Evolutionary conservation across 208 protist species (phyloP), one percentile per base, ranked within the genome.

Genomic region (Angomonas ambiguus): DNA sequence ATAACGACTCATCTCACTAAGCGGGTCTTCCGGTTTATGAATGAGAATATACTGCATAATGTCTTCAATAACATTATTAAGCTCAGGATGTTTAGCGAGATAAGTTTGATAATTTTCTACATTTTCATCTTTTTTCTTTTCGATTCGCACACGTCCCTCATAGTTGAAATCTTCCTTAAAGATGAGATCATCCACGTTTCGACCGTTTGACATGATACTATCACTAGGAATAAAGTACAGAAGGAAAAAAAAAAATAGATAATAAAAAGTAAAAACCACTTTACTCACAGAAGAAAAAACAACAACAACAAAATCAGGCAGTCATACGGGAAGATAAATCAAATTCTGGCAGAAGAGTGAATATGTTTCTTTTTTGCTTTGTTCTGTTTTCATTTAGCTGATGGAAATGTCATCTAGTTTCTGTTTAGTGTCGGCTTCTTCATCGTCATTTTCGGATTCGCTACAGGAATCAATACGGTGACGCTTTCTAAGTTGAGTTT

Each of bases 91-190:
- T 0, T 61, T 55, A 2, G 67, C 59, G 8, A 93, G 74, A 67
- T 93, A 93, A 20, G 49, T 24, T 18, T 66, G 59, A 59, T 90
- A 85, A 32, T 58, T 41, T 5, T 32, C 62, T 30, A 24, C 61
- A 5, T 85, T 61, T 45, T 87, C 68, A 27, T 80, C 71, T 55
- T 84, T 79, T 53, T 67, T 71, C 68, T 88, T 83, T 64, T 93
- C 87, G 42, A 83, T 79, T 2, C 82, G 71, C 22, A 80, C 71
- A 16, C 77, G 70, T 30, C 83, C 82, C 55, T 88, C 83, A 51
- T 83, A 93, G 72, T 93, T 73, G 56, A 93, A 87, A 51, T 87
- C 53, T 55, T 88, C 86, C 64, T 88, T 63, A 31, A 22, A 61
- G 27, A 62, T 28, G n/a, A 51, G 42, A 31, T 58, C 16, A 32